These are phyloP conservation scores for Rossbeevera mucosa DNA, from an alignment of 768 basidiomycete species.

Conservation along the genomic window DNA sequence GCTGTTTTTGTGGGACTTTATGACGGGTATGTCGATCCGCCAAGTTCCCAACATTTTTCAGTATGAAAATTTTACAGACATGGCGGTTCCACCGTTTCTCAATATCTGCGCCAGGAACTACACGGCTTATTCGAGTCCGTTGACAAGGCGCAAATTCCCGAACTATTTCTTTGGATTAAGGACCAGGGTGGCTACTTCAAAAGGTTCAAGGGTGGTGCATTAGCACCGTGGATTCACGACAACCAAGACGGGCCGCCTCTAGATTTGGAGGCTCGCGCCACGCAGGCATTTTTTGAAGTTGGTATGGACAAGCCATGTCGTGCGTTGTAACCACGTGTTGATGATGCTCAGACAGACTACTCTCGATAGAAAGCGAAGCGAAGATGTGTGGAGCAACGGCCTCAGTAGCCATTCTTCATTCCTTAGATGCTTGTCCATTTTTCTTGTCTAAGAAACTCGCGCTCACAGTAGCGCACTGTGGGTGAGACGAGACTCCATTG, in stretches of 20 bases:
- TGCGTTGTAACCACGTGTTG: constrained; percentile 1
- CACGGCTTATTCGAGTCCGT: constrained; percentile 82
- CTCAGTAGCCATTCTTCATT: constrained; percentile 87
- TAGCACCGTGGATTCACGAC: constrained; percentile 58
- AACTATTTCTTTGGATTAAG: constrained; percentile 71
- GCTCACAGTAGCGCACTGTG: constrained; percentile 89
- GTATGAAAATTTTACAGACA: constrained; percentile 54
- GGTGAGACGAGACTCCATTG: constrained; percentile 43
- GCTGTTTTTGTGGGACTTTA: constrained; percentile 87
- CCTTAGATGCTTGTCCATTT: constrained; percentile 81
- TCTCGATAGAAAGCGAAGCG: constrained; percentile 65
- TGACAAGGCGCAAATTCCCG: constrained; percentile 65
- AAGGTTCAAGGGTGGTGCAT: constrained; percentile 76
- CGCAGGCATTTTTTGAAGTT: constrained; percentile 84
- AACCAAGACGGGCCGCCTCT: constrained; percentile 35
- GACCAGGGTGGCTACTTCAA: constrained; percentile 88
- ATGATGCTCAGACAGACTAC: constrained; percentile 53
- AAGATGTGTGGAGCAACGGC: constrained; percentile 85
- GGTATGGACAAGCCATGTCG: constrained; percentile 19
- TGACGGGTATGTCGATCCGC: constrained; percentile 62
- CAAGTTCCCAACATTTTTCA: not conserved
- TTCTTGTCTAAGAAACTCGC: constrained; percentile 72
- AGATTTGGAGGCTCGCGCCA: constrained; percentile 82
- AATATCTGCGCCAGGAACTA: constrained; percentile 79
- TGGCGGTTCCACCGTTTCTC: constrained; percentile 86